Conservation (phyloP, 495 filamentous ascomycete genomes). For the Annulohypoxylon maeteangense region DNA sequence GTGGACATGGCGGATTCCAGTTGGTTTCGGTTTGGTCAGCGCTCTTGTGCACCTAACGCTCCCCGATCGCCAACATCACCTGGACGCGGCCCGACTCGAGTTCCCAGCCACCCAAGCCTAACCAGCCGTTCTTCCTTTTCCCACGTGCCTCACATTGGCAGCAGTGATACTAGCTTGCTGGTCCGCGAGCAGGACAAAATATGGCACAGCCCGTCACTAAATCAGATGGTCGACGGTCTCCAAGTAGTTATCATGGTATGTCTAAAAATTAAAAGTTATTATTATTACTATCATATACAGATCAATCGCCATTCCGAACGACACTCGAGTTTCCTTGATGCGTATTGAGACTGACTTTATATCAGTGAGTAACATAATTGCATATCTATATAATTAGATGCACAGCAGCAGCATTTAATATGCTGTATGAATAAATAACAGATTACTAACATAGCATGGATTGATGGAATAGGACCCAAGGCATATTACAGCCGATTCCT, state of each 20-base stretch:
- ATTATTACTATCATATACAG: too few species aligned
- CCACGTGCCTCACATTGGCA: background rate
- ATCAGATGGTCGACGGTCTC: conserved; percentile 57
- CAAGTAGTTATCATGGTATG: conserved; percentile 50
- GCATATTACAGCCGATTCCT: conserved; percentile 47
- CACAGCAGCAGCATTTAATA: background rate
- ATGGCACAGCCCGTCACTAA: conserved; percentile 56
- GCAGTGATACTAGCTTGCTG: conserved; percentile 10
- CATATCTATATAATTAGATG: background rate
- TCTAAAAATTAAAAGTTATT: too few species aligned
- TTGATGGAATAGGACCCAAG: conserved; percentile 10
- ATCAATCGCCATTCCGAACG: background rate
- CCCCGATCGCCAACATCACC: conserved; percentile 19
- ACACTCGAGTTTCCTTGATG: background rate
- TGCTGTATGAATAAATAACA: background rate
- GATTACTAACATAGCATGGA: background rate
- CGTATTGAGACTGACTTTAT: background rate
- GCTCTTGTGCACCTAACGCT: conserved; percentile 35
- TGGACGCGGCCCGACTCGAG: conserved; percentile 4
- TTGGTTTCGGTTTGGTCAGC: conserved; percentile 46
- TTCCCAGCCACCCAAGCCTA: conserved; percentile 23
- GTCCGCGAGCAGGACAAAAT: conserved; percentile 42
- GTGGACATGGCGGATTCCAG: conserved; percentile 47
- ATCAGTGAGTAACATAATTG: background rate
- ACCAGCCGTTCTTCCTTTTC: conserved; percentile 6